Percentiles rank a stretch among this genome's conserved stretches.
These are phyloP conservation scores for Ramaria sp. DNA, from an alignment of 768 basidiomycete species.

Conservation along the genomic window DNA sequence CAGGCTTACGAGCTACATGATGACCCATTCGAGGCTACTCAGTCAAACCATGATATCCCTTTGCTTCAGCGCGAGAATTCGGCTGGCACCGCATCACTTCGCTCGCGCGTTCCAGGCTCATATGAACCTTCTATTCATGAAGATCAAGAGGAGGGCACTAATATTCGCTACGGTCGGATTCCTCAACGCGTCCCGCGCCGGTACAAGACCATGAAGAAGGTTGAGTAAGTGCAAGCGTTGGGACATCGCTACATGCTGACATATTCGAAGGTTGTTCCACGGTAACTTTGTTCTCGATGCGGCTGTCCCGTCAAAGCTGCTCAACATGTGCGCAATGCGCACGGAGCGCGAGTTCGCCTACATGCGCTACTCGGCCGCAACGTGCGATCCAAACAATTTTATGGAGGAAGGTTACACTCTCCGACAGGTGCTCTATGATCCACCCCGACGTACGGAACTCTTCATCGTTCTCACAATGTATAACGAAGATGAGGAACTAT, in stretches of 20 bases:
- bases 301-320: conserved; percentile 81
- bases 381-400: conserved; percentile 94
- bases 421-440: conserved; percentile 86
- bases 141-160: conserved; percentile 32
- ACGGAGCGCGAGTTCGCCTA: conserved; percentile 87
- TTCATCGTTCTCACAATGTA: conserved; percentile 99
- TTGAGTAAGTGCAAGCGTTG: conserved; percentile 45
- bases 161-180: conserved; percentile 82
- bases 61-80: conserved; percentile 38
- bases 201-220: conserved; percentile 89
- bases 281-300: conserved; percentile 92
- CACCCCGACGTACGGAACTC: conserved; percentile 81
- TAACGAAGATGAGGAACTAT: conserved; percentile 86
- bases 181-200: conserved; percentile 84
- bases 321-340: conserved; percentile 68
- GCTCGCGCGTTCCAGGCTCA: conserved; percentile 28
- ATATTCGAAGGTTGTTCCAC: conserved; percentile 54
- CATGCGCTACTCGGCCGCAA: conserved; percentile 94
- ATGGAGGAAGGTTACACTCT: conserved; percentile 72
- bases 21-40: conserved; percentile 29
- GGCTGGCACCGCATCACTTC: conserved; percentile 20
- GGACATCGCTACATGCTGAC: neutral
- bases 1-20: conserved; percentile 32
- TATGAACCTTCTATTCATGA: conserved; percentile 21
- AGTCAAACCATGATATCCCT: conserved; percentile 58